Base-by-base conservation (phyloP, 352 stramenopile species). In the Thalassiosira pacifica region DNA sequence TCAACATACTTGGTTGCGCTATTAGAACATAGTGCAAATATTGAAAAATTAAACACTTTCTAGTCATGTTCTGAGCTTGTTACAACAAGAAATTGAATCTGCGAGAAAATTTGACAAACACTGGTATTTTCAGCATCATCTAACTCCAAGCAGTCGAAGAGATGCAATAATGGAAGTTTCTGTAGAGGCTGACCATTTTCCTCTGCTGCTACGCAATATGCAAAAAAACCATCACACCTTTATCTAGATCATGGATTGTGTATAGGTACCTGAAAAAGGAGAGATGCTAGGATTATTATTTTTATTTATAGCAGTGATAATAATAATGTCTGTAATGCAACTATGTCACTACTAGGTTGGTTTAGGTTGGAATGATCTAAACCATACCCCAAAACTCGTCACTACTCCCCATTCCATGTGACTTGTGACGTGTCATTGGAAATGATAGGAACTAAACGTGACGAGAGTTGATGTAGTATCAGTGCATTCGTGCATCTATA, bases 271-370 rank as follows among this genome's bases (percentile, higher is more conserved):
- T 60, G n/a, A 60, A 60, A n/a, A 60, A 60, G 52, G 29, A n/a
- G 11, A 60, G 52, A 60, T 60, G 24, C 16, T 60, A 27, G 52
- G 52, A 60, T 27, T 31, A n/a, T n/a, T 60, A 13, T 13, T 60
- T 31, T 29, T 31, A 60, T 27, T 60, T 9, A 60, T 60, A 60
- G 2, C n/a, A 60, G n/a, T n/a, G n/a, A 60, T 31, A 29, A 29
- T 60, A 60, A 11, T 4, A n/a, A 60, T 60, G 29, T 60, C 52
- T 11, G 52, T 60, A 31, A 31, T 31, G n/a, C n/a, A 29, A 29
- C 13, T 27, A 31, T 60, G 52, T 60, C 52, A 60, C 52, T 60
- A 60, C 52, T 60, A 57, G 52, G 52, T 60, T 60, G 52, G 52
- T 60, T 60, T 60, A 31, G n/a, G n/a, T 29, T 60, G 2, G 18